Base-by-base conservation (phyloP, 192 early-diverging fungal species). In the Oehlia diaphana region DNA sequence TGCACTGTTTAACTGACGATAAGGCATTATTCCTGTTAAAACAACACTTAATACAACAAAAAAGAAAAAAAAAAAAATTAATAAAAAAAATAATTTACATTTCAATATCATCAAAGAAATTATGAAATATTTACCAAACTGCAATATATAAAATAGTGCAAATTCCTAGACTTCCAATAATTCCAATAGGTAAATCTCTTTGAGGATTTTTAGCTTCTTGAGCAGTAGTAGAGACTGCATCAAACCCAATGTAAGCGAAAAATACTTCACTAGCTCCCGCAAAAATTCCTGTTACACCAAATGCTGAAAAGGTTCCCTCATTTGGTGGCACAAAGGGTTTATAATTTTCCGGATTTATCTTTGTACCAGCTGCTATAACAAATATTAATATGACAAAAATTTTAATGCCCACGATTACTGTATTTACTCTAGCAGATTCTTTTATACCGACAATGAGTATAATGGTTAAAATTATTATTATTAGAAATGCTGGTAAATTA, bases 191-290 rank as follows among this genome's bases (percentile, higher is more conserved):
- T 42, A 97, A 72, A 80, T 96, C 94, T 2, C 88, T 84, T 63
- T 93, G 90, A 19, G 96, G 95, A 66, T 94, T 88, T 53, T 86
- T 88, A 8, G 93, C 88, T 82, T 97, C 96, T 81, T 94, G 92
- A 10, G 96, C 91, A 1, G 92, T 92, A 4, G 96, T 97, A 0
- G 95, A 92, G 21, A 96, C 92, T 0, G 92, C 88, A 83, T 97
- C 96, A 84, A 96, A 96, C 8, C 96, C 95, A 82, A 96, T 93
- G 79, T 95, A 96, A n/a, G 92, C 84, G 72, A 88, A 90, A 81
- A 96, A 96, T 16, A 96, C 94, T 1, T 88, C 84, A 47, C 91
- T 88, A 5, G 96, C 90, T 14, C 87, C 93, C 74, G 89, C 88
- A 65, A 95, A 91, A 21, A 95, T 74, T 49, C 95, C 94, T 21